phyloP scores from a whole-genome alignment of 1,284 basidiomycete species.

The Fomitiporia mediterranea region DNA sequence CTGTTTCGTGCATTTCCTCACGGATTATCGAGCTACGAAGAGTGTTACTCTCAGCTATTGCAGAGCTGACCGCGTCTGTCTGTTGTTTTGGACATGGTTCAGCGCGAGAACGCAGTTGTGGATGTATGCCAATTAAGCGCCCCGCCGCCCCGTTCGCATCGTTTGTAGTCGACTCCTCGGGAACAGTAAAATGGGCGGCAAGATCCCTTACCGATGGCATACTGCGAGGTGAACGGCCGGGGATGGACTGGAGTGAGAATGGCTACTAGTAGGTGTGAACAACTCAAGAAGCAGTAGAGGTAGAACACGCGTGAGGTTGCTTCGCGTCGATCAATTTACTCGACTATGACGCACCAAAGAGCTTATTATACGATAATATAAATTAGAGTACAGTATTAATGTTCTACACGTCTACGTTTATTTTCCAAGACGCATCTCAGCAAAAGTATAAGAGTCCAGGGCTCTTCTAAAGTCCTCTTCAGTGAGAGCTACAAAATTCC shows the following conservation, averaged over 20 bases:
- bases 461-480: constrained; percentile 48
- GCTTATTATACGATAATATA: too few species aligned
- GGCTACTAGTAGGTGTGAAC: neutral
- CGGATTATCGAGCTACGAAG: neutral
- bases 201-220: neutral
- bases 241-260: neutral
- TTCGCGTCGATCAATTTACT: neutral
- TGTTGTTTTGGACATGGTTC: neutral
- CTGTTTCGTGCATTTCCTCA: neutral
- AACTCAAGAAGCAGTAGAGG: neutral
- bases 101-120: neutral
- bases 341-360: too few species aligned
- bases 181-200: neutral
- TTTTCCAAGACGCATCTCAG: constrained; percentile 72
- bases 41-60: neutral
- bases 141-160: neutral
- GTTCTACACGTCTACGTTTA: constrained; percentile 36
- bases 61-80: neutral
- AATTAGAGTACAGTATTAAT: too few species aligned
- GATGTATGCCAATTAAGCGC: neutral
- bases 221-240: too few species aligned
- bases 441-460: constrained; percentile 61
- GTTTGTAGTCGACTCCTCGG: neutral
- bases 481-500: constrained; percentile 4
- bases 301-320: neutral